These are phyloP conservation scores for Abelmoschus esculentus DNA, from an alignment of 345 rosid species.

Conservation along the genomic window DNA sequence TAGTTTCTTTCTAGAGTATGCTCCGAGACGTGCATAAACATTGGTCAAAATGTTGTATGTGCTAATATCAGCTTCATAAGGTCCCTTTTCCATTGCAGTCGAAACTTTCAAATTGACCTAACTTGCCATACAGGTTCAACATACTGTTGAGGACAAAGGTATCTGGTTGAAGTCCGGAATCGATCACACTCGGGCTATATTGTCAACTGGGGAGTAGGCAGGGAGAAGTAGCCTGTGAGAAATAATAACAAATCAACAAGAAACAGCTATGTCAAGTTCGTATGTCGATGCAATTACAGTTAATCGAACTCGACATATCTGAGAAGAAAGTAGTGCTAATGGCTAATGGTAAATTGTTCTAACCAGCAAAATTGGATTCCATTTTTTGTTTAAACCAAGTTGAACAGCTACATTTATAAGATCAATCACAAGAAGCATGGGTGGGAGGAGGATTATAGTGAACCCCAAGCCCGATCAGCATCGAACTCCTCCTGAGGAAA, in stretches of 20 bases:
- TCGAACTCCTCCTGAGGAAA: conserved; percentile 48
- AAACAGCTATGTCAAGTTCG: neutral
- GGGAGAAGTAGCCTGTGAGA: conserved; percentile 78
- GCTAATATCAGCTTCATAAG: too few species aligned
- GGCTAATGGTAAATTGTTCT: conserved; percentile 1
- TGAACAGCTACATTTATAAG: conserved; percentile 70
- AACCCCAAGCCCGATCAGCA: conserved; percentile 31
- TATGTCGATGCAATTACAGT: too few species aligned
- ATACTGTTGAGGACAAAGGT: too few species aligned
- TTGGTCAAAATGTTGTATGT: too few species aligned
- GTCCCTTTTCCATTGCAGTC: too few species aligned
- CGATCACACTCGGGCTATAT: too few species aligned
- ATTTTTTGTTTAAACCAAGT: conserved; percentile 66
- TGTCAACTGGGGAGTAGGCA: conserved; percentile 63
- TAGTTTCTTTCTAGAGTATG: too few species aligned
- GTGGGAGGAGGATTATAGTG: conserved; percentile 60
- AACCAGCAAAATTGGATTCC: conserved; percentile 71
- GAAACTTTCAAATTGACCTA: too few species aligned
- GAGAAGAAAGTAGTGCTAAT: neutral
- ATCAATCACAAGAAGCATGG: conserved; percentile 82
- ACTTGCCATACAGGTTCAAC: too few species aligned
- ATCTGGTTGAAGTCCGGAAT: too few species aligned
- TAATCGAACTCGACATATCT: too few species aligned
- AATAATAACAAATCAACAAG: conserved; percentile 3
- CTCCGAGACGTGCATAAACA: too few species aligned